Evolutionary conservation across 2,329 filamentous ascomycete genomes (phyloP).

Genomic region (Fusarium sp.): DNA sequence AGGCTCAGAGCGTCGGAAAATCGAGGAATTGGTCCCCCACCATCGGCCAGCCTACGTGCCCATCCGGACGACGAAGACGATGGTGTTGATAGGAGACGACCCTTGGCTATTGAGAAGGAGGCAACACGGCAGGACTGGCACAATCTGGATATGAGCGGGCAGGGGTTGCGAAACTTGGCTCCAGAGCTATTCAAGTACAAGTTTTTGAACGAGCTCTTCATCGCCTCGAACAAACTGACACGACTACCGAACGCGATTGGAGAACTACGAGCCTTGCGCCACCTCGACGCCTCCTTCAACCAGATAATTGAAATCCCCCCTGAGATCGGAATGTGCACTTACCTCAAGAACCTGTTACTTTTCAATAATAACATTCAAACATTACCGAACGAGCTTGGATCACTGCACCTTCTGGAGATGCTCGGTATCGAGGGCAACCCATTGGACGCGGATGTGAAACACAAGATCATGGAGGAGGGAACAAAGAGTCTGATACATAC

Average conservation of each 20-base stretch:
- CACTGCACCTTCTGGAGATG: conserved; percentile 87
- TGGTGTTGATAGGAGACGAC: conserved; percentile 67
- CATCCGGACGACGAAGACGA: conserved; percentile 65
- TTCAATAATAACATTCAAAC: conserved; percentile 91
- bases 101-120: conserved; percentile 74
- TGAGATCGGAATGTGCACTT: conserved; percentile 97
- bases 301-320: conserved; percentile 83
- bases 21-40: conserved; percentile 70
- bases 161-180: conserved; percentile 87
- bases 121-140: conserved; percentile 86
- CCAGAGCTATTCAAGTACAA: conserved; percentile 84
- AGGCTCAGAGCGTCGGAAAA: conserved; percentile 77
- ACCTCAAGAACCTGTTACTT: conserved; percentile 83
- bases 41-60: conserved; percentile 61
- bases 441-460: conserved; percentile 78
- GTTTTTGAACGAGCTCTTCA: conserved; percentile 91
- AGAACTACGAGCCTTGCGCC: conserved; percentile 80
- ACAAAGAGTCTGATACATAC: conserved; percentile 86
- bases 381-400: conserved; percentile 88
- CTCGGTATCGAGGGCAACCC: conserved; percentile 95
- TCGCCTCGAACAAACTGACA: conserved; percentile 91
- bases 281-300: conserved; percentile 91
- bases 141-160: conserved; percentile 94
- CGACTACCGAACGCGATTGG: conserved; percentile 85
- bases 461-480: conserved; percentile 86